Percentiles rank a stretch among this genome's conserved stretches.
phyloP scores from a whole-genome alignment of 345 rosid genomes.

The Pseudoturritis turrita region DNA sequence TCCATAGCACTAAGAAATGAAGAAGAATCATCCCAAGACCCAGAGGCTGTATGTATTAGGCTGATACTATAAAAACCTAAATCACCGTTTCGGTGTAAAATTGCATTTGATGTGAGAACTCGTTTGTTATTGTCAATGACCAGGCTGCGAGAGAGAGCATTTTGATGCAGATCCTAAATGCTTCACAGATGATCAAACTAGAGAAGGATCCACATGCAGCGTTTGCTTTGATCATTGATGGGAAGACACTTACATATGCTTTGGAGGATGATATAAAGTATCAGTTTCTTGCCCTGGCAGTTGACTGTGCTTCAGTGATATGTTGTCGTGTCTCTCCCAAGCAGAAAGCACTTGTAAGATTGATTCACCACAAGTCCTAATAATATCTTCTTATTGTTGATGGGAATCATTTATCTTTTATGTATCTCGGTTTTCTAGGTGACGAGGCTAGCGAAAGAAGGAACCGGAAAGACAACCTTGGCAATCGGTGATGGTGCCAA shows the following conservation, averaged over 20 bases:
- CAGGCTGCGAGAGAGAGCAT: slow-evolving; percentile 54
- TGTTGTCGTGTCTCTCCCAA: slow-evolving; percentile 88
- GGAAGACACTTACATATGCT: slow-evolving; percentile 59
- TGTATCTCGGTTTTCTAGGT: slow-evolving; percentile 37
- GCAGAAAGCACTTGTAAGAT: slow-evolving; percentile 68
- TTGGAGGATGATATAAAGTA: slow-evolving; percentile 45
- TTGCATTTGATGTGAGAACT: slow-evolving; percentile 4
- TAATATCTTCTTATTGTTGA: background rate
- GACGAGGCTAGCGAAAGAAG: slow-evolving; percentile 60
- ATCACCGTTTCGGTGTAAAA: background rate
- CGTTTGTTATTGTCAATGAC: slow-evolving; percentile 10
- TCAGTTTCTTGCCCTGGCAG: slow-evolving; percentile 61
- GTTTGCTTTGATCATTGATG: slow-evolving; percentile 69
- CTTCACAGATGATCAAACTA: slow-evolving; percentile 38
- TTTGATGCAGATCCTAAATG: slow-evolving; percentile 43
- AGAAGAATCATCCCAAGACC: slow-evolving; percentile 23
- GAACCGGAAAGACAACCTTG: slow-evolving; percentile 61
- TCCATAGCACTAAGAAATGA: slow-evolving; percentile 16
- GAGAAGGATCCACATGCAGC: slow-evolving; percentile 46
- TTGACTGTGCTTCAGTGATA: slow-evolving; percentile 72
- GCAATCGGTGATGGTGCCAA: slow-evolving; percentile 92
- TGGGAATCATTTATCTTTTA: background rate
- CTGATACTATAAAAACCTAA: slow-evolving; percentile 6
- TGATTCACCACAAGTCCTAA: background rate
- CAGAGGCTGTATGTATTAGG: slow-evolving; percentile 27